phyloP scores from a whole-genome alignment of 495 filamentous ascomycete species.

The Tuber melanosporum region DNA sequence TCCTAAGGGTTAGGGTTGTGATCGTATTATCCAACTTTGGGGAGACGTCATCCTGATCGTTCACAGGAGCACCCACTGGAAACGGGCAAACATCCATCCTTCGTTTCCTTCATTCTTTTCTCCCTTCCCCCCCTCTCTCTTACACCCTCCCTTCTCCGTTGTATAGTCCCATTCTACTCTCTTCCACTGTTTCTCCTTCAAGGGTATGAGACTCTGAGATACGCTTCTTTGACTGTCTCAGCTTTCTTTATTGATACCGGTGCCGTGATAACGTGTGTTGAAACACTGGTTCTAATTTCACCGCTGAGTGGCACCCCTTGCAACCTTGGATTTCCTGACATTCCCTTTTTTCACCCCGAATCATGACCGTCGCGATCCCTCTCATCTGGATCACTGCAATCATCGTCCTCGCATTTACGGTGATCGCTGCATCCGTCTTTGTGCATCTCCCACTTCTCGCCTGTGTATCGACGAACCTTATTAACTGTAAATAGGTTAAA shows the following conservation, averaged over 20 bases:
- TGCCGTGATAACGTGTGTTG: background rate
- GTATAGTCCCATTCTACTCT: background rate
- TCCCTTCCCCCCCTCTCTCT: background rate
- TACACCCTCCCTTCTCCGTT: background rate
- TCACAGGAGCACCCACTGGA: background rate
- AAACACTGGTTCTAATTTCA: background rate
- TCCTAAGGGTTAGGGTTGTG: background rate
- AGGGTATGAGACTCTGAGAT: background rate
- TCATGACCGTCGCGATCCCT: slow-evolving; percentile 36
- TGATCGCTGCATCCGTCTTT: slow-evolving; percentile 35
- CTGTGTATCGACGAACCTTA: background rate
- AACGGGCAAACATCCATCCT: background rate
- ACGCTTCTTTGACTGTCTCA: background rate
- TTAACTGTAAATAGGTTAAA: slow-evolving; percentile 35
- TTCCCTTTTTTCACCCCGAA: background rate
- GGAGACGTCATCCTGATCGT: background rate
- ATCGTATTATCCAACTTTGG: background rate
- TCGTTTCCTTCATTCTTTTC: background rate
- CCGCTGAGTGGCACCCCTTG: slow-evolving; percentile 1
- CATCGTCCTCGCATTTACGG: slow-evolving; percentile 34
- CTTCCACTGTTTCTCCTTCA: background rate
- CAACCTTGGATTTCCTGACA: background rate
- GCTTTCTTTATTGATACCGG: background rate
- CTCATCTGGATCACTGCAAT: slow-evolving; percentile 41
- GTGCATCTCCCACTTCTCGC: slow-evolving; percentile 18